These are phyloP conservation scores for Strigomonas oncopelti DNA, from an alignment of 208 protist species.

Conservation along the genomic window DNA sequence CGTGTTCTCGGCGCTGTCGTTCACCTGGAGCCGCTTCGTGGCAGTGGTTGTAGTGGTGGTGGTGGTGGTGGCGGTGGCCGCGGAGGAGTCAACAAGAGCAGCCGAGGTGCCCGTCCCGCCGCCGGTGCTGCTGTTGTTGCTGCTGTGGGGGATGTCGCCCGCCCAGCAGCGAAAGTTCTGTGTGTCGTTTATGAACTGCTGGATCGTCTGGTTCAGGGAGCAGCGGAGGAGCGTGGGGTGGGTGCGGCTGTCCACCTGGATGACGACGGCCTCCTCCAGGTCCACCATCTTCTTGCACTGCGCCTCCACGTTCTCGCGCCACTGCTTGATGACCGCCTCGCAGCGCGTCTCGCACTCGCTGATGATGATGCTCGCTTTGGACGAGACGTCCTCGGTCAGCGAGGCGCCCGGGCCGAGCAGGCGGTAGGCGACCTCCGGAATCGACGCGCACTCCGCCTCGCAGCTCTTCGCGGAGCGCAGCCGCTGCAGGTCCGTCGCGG, in stretches of 20 bases:
- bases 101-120: background rate
- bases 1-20: constrained; percentile 38
- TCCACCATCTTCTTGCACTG: constrained; percentile 39
- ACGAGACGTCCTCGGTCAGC: constrained; percentile 35
- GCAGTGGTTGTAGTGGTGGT: background rate
- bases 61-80: background rate
- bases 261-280: constrained; percentile 31
- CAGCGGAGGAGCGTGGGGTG: constrained; percentile 47
- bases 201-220: constrained; percentile 42
- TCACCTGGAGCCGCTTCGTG: constrained; percentile 22
- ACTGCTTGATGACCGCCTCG: constrained; percentile 17
- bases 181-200: constrained; percentile 68
- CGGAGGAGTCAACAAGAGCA: background rate
- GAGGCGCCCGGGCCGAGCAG: constrained; percentile 46
- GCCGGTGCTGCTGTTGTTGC: background rate
- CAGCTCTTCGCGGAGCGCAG: constrained; percentile 62
- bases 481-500: constrained; percentile 57
- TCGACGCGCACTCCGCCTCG: constrained; percentile 50
- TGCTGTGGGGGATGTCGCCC: constrained; percentile 2
- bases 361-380: constrained; percentile 40
- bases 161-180: constrained; percentile 56
- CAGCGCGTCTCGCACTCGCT: constrained; percentile 13
- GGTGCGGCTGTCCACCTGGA: constrained; percentile 22
- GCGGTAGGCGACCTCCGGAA: constrained; percentile 48
- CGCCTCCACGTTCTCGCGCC: constrained; percentile 28